Percentiles rank a stretch among this genome's conserved stretches.
Conservation (phyloP, 169 alveolate genomes). For the Toxoplasma gondii region DNA sequence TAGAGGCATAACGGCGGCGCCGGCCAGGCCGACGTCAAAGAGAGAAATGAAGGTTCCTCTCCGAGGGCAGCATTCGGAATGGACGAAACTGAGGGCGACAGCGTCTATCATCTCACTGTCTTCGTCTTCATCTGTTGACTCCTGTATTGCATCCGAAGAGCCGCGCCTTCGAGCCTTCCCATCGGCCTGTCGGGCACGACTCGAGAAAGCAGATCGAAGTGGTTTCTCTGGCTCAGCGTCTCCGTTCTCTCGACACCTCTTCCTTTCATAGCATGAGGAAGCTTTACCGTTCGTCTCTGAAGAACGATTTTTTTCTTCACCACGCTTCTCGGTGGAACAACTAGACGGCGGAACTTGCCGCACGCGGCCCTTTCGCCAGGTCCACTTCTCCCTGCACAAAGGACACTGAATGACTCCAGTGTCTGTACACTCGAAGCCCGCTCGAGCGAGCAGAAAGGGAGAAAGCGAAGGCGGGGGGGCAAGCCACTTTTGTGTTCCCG, state of each 20-base stretch:
- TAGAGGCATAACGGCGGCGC: background rate
- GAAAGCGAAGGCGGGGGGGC: constrained; percentile 17
- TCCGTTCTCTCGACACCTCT: background rate
- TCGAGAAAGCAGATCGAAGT: background rate
- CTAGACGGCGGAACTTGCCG: background rate
- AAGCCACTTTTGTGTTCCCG: background rate
- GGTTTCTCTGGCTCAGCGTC: background rate
- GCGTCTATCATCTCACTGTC: background rate
- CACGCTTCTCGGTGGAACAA: background rate
- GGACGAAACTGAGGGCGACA: constrained; percentile 23
- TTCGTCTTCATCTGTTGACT: background rate
- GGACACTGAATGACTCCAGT: constrained; percentile 21
- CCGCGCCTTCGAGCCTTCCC: background rate
- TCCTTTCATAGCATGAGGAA: background rate
- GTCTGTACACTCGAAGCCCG: constrained; percentile 28
- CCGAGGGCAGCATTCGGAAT: constrained; percentile 19
- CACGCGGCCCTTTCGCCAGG: background rate
- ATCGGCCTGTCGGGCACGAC: background rate
- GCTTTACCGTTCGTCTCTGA: background rate
- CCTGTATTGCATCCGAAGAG: background rate
- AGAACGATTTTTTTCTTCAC: background rate
- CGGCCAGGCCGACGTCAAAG: background rate
- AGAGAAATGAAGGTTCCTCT: background rate
- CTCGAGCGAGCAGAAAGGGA: constrained; percentile 43
- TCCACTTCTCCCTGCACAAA: constrained; percentile 13